phyloP scores from a whole-genome alignment of 768 basidiomycete species.

The Mycena pura region DNA sequence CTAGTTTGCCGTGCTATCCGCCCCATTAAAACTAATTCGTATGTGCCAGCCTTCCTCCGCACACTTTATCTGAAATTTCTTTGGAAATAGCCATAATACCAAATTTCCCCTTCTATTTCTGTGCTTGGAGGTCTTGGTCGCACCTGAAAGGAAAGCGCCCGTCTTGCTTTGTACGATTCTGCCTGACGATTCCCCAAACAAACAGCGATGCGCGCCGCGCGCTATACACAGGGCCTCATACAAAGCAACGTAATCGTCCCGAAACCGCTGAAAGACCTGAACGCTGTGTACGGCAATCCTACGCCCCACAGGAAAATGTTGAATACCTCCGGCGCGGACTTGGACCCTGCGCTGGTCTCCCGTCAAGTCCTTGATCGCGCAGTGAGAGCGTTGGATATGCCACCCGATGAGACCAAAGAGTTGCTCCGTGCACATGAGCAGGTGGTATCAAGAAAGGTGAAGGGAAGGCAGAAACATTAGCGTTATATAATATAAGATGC shows the following conservation, averaged over 20 bases:
- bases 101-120: slow-evolving; percentile 65
- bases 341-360: not conserved
- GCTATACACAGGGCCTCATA: slow-evolving; percentile 15
- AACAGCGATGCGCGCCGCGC: slow-evolving; percentile 16
- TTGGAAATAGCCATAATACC: slow-evolving; percentile 53
- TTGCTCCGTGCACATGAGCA: slow-evolving; percentile 30
- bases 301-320: not conserved
- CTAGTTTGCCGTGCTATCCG: slow-evolving; percentile 51
- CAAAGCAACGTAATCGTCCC: slow-evolving; percentile 17
- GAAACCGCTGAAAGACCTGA: slow-evolving; percentile 1
- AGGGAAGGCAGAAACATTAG: too few relatives aligned
- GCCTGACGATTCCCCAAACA: not conserved
- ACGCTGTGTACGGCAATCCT: slow-evolving; percentile 1
- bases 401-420: slow-evolving; percentile 19
- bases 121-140: slow-evolving; percentile 62
- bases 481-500: too few relatives aligned
- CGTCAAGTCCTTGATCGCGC: slow-evolving; percentile 8
- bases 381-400: not conserved
- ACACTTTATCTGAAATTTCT: not conserved
- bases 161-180: not conserved
- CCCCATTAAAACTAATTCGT: slow-evolving; percentile 59
- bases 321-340: not conserved
- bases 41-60: slow-evolving; percentile 21
- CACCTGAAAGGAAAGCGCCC: slow-evolving; percentile 51
- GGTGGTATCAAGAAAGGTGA: too few relatives aligned